These are phyloP conservation scores for Cutaneotrichosporon sp. DNA, from an alignment of 1,284 basidiomycete species.

Conservation along the genomic window DNA sequence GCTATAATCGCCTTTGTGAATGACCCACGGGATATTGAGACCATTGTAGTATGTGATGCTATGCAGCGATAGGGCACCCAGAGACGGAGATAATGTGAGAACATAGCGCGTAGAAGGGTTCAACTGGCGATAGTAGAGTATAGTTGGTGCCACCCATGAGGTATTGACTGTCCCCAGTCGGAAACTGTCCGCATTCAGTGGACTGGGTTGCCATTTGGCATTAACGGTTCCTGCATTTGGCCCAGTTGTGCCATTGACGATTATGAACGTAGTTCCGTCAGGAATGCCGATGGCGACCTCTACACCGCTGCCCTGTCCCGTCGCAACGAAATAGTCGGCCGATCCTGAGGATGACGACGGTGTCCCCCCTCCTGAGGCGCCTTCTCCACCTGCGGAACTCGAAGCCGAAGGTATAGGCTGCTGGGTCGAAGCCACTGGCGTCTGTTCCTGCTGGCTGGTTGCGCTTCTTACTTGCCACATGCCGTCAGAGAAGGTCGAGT, in stretches of 20 bases:
- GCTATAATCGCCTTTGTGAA: background rate
- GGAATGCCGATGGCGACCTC: background rate
- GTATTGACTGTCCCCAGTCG: background rate
- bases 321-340: background rate
- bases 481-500: background rate
- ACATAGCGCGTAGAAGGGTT: background rate
- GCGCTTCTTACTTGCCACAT: background rate
- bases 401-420: too few species aligned
- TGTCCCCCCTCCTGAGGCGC: too few species aligned
- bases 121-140: background rate
- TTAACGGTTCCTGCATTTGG: background rate
- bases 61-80: background rate
- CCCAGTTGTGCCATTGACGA: background rate
- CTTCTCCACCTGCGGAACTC: background rate
- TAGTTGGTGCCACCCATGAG: background rate
- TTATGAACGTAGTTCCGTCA: background rate
- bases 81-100: background rate
- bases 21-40: background rate
- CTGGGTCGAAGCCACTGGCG: background rate
- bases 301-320: background rate
- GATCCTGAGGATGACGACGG: too few species aligned
- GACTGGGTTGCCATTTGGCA: background rate
- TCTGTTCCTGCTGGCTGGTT: background rate
- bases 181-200: background rate
- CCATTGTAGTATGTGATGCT: background rate